Conservation (phyloP, 306 rosid genomes). For the Cicer judaicum region DNA sequence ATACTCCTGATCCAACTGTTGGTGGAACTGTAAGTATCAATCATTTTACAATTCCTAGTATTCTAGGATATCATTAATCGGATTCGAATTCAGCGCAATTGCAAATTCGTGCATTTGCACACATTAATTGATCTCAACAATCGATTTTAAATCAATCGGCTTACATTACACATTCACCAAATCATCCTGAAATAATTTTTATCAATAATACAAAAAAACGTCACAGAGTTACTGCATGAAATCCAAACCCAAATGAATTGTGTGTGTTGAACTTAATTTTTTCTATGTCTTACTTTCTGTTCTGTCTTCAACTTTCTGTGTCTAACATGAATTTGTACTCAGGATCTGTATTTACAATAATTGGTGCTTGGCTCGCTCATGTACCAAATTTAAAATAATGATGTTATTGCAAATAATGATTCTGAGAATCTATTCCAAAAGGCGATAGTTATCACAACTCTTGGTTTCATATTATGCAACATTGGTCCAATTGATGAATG, state of each 20-base stretch:
- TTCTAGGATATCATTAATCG: not conserved
- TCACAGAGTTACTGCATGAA: not conserved
- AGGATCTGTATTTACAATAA: constrained; percentile 88
- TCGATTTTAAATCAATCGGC: not conserved
- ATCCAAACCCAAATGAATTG: not conserved
- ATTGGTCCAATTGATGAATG: constrained; percentile 86
- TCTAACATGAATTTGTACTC: constrained; percentile 37
- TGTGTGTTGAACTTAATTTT: not conserved
- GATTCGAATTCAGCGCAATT: too few species aligned
- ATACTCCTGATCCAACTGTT: constrained; percentile 81
- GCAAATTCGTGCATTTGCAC: not conserved
- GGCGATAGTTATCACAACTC: constrained; percentile 68
- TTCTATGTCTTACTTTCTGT: not conserved
- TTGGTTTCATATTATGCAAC: constrained; percentile 65
- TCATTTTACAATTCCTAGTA: not conserved
- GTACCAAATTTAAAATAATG: constrained; percentile 77
- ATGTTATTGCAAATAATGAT: constrained; percentile 52
- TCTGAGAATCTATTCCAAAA: constrained; percentile 67
- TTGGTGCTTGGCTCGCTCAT: constrained; percentile 93
- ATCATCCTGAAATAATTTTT: not conserved
- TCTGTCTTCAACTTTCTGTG: not conserved
- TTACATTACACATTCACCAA: not conserved
- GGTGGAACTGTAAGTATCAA: constrained; percentile 77
- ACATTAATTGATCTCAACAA: not conserved
- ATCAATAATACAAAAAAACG: too few species aligned